Evolutionary conservation across 1,284 basidiomycete species (phyloP).

Genomic region (Ganoderma meredithae): DNA sequence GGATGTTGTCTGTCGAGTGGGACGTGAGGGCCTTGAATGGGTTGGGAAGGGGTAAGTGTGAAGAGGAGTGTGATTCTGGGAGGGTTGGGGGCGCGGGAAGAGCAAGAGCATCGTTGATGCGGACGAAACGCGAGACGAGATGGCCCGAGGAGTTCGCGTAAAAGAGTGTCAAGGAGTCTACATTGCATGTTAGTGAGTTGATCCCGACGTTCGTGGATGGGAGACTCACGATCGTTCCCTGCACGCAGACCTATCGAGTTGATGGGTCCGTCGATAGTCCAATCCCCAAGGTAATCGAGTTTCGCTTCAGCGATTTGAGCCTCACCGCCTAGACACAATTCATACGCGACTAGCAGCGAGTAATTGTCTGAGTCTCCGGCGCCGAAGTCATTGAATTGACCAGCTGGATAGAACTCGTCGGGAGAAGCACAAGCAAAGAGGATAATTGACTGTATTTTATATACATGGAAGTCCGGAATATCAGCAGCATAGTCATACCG

Average conservation of each 20-base stretch:
- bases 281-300: slow-evolving; percentile 60
- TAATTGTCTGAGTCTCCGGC: slow-evolving; percentile 44
- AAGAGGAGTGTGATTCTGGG: slow-evolving; percentile 33
- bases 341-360: slow-evolving; percentile 56
- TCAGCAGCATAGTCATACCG: slow-evolving; percentile 15
- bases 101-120: slow-evolving; percentile 21
- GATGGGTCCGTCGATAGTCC: slow-evolving; percentile 58
- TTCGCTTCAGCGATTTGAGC: slow-evolving; percentile 45
- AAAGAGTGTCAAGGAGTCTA: slow-evolving; percentile 38
- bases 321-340: slow-evolving; percentile 48
- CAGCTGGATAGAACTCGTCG: slow-evolving; percentile 46
- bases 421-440: slow-evolving; percentile 55
- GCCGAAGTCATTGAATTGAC: slow-evolving; percentile 39
- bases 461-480: slow-evolving; percentile 14
- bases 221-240: slow-evolving; percentile 53
- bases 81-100: slow-evolving; percentile 20
- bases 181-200: not conserved
- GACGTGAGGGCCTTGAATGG: slow-evolving; percentile 64
- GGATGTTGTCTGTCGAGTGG: slow-evolving; percentile 49
- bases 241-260: slow-evolving; percentile 53
- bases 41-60: slow-evolving; percentile 52
- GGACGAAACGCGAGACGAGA: slow-evolving; percentile 33
- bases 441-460: slow-evolving; percentile 36
- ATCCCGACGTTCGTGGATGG: slow-evolving; percentile 18
- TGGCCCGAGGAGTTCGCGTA: slow-evolving; percentile 35